Conservation (phyloP, 768 basidiomycete genomes). For the Hypholoma fasciculare region DNA sequence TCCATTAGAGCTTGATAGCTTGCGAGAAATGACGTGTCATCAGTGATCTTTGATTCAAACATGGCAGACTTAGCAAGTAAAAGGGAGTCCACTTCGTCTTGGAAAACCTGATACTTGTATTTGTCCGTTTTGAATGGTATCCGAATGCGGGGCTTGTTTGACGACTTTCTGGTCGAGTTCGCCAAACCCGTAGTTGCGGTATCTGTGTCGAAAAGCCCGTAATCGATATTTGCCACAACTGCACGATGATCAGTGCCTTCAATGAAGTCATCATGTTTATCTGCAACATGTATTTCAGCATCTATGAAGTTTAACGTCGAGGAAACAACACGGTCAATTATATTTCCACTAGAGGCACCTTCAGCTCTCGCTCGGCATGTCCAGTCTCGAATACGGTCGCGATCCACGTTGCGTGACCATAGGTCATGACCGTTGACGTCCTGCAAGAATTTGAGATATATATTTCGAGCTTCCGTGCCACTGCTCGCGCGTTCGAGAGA, state of each 20-base stretch:
- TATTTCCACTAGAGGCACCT: background rate
- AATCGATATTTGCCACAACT: background rate
- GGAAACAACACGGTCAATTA: constrained; percentile 7
- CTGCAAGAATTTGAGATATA: constrained; percentile 1
- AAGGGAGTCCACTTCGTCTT: background rate
- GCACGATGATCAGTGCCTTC: constrained; percentile 8
- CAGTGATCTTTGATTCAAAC: background rate
- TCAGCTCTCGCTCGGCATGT: background rate
- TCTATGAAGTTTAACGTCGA: background rate
- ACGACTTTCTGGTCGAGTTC: background rate
- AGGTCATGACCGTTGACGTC: constrained; percentile 4
- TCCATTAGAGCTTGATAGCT: background rate
- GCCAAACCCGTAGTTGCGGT: no score
- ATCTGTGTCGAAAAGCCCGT: background rate
- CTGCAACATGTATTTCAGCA: constrained; percentile 3
- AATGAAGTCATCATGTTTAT: background rate
- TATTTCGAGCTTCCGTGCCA: background rate
- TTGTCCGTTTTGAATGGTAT: constrained; percentile 6
- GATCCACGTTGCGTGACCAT: background rate
- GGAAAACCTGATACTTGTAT: background rate
- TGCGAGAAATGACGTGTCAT: constrained; percentile 4
- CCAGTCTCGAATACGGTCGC: constrained; percentile 1
- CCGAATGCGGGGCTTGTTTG: background rate
- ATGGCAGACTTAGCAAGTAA: background rate
- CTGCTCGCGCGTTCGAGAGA: constrained; percentile 1